A percentile compares a stretch with the other conserved stretches of the same genome.
Conservation (phyloP, 2,329 filamentous ascomycete species). For the Trichoderma arundinaceum region DNA sequence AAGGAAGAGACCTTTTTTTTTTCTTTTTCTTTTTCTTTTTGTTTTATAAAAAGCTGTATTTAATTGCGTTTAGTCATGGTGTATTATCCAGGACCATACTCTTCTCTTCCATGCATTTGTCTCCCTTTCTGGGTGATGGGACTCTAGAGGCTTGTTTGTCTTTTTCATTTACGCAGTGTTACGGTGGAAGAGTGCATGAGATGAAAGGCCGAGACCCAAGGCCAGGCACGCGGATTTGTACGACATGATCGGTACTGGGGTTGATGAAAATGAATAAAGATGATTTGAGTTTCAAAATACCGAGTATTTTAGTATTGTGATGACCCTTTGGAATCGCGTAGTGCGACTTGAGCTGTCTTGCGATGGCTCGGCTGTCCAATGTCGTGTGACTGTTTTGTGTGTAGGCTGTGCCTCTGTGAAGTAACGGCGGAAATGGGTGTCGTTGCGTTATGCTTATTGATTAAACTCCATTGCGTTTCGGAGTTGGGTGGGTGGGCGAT, state of each 20-base stretch:
- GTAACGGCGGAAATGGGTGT: background rate
- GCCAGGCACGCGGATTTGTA: slow-evolving; percentile 12
- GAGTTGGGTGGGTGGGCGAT: too few relatives aligned
- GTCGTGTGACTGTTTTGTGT: too few relatives aligned
- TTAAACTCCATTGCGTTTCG: background rate
- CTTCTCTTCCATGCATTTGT: background rate
- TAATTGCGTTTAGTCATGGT: slow-evolving; percentile 19
- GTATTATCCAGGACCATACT: slow-evolving; percentile 6
- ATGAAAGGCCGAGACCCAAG: background rate
- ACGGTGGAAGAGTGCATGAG: slow-evolving; percentile 6
- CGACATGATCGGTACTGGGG: slow-evolving; percentile 8
- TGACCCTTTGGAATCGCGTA: background rate
- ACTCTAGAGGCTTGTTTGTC: background rate
- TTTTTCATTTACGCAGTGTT: slow-evolving; percentile 12
- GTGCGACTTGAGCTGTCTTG: background rate
- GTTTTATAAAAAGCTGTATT: slow-evolving; percentile 25
- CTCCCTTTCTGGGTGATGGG: background rate
- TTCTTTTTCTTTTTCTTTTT: background rate
- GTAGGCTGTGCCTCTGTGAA: too few relatives aligned
- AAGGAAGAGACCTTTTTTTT: background rate
- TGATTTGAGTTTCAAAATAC: background rate
- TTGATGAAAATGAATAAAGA: slow-evolving; percentile 11
- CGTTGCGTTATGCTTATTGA: background rate
- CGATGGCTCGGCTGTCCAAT: background rate
- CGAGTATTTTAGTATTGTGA: background rate